These are phyloP conservation scores for Bondarzewia mesenterica DNA, from an alignment of 1,284 basidiomycete genomes.

Conservation along the genomic window DNA sequence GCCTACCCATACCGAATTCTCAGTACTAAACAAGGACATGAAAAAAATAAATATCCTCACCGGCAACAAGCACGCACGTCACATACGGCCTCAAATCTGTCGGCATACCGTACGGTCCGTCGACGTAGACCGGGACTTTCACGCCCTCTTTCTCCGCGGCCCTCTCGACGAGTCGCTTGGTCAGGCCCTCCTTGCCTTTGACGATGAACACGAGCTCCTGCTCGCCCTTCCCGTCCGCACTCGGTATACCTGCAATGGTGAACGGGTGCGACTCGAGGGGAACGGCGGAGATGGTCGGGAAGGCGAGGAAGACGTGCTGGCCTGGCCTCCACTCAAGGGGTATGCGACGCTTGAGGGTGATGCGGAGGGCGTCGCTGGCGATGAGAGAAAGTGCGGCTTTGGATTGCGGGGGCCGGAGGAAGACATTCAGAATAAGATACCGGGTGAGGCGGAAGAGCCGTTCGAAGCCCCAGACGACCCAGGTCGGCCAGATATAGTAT, in stretches of 20 bases:
- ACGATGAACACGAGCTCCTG: constrained; percentile 40
- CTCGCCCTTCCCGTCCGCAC: constrained; percentile 12
- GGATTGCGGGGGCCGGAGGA: constrained; percentile 18
- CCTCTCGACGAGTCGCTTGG: constrained; percentile 29
- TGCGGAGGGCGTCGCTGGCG: constrained; percentile 28
- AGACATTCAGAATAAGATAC: constrained; percentile 28
- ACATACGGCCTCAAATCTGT: constrained; percentile 34
- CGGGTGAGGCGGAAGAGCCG: constrained; percentile 26
- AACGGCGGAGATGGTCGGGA: constrained; percentile 34
- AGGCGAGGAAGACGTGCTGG: constrained; percentile 46
- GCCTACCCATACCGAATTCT: constrained; percentile 21
- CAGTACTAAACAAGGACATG: too few relatives aligned
- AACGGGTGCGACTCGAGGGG: constrained; percentile 49
- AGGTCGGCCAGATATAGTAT: constrained; percentile 25
- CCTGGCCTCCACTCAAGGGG: constrained; percentile 44
- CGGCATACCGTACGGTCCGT: constrained; percentile 47
- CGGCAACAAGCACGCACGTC: constrained; percentile 40
- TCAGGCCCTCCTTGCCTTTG: constrained; percentile 39
- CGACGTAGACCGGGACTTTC: constrained; percentile 34
- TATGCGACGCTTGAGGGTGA: constrained; percentile 25
- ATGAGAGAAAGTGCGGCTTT: constrained; percentile 25
- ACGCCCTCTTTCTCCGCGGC: constrained; percentile 21
- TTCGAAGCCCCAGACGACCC: constrained; percentile 37
- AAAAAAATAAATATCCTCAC: constrained; percentile 18
- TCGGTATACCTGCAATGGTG: constrained; percentile 38